These are phyloP conservation scores for Irpex rosettiformis DNA, from an alignment of 1,284 basidiomycete genomes.

Conservation along the genomic window DNA sequence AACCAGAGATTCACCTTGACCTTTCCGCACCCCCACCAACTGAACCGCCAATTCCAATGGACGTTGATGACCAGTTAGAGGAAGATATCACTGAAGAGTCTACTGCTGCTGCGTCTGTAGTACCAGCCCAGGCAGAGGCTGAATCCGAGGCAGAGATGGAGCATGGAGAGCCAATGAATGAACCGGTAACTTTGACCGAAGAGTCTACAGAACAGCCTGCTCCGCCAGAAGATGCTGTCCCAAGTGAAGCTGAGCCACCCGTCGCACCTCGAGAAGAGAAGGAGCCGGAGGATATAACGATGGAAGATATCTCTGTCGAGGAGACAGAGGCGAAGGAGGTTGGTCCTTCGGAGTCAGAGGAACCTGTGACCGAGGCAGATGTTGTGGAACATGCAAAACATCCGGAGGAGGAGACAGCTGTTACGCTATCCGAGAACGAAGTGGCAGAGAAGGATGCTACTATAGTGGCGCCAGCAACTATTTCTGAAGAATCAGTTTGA, in stretches of 20 bases:
- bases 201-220: neutral
- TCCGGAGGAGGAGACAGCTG: neutral
- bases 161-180: neutral
- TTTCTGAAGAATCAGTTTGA: neutral
- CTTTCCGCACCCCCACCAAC: constrained; percentile 10
- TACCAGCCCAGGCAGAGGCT: neutral
- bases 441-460: neutral
- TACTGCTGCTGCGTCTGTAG: neutral
- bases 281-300: neutral
- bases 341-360: neutral
- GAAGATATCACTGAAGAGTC: constrained; percentile 6
- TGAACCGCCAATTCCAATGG: constrained; percentile 11
- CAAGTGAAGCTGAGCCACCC: neutral
- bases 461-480: neutral
- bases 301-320: neutral
- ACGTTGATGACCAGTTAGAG: neutral
- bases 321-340: constrained; percentile 2
- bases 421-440: neutral
- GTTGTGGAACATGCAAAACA: neutral
- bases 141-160: neutral
- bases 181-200: no score
- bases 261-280: constrained; percentile 3
- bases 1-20: constrained; percentile 5
- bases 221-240: neutral
- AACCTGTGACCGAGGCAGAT: constrained; percentile 4